Conservation (phyloP, 164 flowering plant species). For the Dillenia suffruticosa region DNA sequence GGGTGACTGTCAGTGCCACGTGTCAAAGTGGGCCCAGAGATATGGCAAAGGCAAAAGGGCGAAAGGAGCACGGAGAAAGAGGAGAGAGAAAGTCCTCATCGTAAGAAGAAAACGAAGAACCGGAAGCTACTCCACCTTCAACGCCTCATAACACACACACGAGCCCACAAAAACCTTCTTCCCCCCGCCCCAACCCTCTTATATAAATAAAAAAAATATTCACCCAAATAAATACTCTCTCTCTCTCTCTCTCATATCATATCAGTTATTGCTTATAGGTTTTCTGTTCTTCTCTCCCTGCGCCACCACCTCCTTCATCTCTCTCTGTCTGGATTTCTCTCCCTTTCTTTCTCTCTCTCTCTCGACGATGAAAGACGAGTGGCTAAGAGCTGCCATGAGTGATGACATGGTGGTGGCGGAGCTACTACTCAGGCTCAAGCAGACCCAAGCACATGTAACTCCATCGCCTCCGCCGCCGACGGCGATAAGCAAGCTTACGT, state of each 20-base stretch:
- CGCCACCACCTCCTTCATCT: slow-evolving; percentile 6
- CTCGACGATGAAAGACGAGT: slow-evolving; percentile 24
- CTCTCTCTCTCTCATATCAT: not conserved
- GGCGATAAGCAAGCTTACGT: not conserved
- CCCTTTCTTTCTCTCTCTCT: not conserved
- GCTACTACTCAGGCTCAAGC: slow-evolving; percentile 39
- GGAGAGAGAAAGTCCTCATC: not conserved
- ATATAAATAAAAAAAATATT: not conserved
- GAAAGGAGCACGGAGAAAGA: not conserved
- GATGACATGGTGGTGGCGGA: slow-evolving; percentile 52
- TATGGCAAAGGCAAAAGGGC: not conserved
- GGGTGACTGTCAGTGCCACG: not conserved
- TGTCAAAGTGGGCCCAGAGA: not conserved
- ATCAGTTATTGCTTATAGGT: slow-evolving; percentile 3
- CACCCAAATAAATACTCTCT: no score
- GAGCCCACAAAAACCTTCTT: no score
- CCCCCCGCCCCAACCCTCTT: not conserved
- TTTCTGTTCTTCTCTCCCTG: slow-evolving; percentile 1
- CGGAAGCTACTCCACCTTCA: slow-evolving; percentile 14
- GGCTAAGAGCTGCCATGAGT: slow-evolving; percentile 43
- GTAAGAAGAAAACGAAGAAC: not conserved
- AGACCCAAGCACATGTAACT: slow-evolving; percentile 3
- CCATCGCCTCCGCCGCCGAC: slow-evolving; percentile 1
- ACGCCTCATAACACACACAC: slow-evolving; percentile 12
- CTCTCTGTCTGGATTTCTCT: not conserved